phyloP scores from a whole-genome alignment of 2,329 filamentous ascomycete species.

The Fusarium floridanum region DNA sequence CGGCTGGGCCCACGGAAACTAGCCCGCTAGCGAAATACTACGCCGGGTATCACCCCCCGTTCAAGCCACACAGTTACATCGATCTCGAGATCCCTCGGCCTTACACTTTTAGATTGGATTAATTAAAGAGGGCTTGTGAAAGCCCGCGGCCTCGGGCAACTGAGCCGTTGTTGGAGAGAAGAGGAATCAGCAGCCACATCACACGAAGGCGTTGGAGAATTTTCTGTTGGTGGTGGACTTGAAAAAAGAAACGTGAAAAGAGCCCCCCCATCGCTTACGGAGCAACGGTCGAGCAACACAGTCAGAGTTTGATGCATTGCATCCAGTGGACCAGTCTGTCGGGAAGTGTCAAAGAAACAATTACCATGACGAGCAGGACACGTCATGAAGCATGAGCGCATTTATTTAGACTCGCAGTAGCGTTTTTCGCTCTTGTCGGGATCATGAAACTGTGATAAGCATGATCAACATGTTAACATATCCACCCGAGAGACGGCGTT shows the following conservation, averaged over 20 bases:
- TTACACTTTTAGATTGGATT: background rate
- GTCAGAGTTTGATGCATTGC: background rate
- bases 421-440: background rate
- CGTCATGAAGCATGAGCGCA: background rate
- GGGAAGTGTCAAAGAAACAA: background rate
- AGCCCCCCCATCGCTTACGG: background rate
- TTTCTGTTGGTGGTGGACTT: background rate
- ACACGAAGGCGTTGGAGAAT: background rate
- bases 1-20: background rate
- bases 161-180: background rate
- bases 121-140: background rate
- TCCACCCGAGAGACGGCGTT: background rate
- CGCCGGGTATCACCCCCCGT: background rate
- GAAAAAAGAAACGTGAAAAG: background rate
- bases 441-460: background rate
- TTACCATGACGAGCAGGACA: background rate
- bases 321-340: background rate
- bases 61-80: background rate
- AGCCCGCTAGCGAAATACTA: background rate
- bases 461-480: background rate
- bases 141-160: background rate
- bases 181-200: background rate
- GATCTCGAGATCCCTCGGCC: background rate
- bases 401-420: constrained; percentile 1
- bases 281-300: background rate